Conservation (phyloP, 345 rosid genomes). For the Raphanus raphanistrum region DNA sequence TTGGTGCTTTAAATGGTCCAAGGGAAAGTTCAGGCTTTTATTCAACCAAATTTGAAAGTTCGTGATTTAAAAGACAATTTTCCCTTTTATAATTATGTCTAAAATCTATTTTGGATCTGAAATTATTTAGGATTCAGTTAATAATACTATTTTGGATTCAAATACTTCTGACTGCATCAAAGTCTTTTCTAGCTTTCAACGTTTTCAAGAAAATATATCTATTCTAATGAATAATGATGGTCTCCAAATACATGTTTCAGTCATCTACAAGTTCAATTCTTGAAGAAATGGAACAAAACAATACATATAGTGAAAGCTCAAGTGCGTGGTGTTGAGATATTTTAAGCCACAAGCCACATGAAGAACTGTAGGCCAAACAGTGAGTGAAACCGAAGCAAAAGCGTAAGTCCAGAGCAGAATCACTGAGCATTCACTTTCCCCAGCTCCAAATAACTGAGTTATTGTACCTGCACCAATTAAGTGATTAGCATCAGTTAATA, state of each 20-base stretch:
- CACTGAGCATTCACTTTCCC: slow-evolving; percentile 69
- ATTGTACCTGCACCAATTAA: slow-evolving; percentile 49
- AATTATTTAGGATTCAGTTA: too few relatives aligned
- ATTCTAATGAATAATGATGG: background rate
- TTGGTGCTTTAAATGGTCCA: too few relatives aligned
- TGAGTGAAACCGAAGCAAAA: slow-evolving; percentile 60
- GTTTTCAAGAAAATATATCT: background rate
- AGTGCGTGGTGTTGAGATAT: background rate
- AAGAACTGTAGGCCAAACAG: slow-evolving; percentile 68
- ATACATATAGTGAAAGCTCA: background rate
- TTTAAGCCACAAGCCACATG: slow-evolving; percentile 63
- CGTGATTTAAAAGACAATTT: too few relatives aligned
- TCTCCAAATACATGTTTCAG: background rate
- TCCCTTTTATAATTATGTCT: too few relatives aligned
- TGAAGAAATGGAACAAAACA: background rate
- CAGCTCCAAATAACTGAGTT: slow-evolving; percentile 62
- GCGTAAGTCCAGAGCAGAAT: slow-evolving; percentile 68
- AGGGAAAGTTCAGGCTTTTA: too few relatives aligned
- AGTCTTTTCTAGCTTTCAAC: background rate
- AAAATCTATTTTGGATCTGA: too few relatives aligned
- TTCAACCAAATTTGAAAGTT: too few relatives aligned
- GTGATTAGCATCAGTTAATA: background rate
- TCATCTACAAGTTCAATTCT: background rate
- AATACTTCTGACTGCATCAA: background rate
- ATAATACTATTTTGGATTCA: too few relatives aligned